phyloP scores from a whole-genome alignment of 1,284 basidiomycete genomes.

The Ustilago tritici region DNA sequence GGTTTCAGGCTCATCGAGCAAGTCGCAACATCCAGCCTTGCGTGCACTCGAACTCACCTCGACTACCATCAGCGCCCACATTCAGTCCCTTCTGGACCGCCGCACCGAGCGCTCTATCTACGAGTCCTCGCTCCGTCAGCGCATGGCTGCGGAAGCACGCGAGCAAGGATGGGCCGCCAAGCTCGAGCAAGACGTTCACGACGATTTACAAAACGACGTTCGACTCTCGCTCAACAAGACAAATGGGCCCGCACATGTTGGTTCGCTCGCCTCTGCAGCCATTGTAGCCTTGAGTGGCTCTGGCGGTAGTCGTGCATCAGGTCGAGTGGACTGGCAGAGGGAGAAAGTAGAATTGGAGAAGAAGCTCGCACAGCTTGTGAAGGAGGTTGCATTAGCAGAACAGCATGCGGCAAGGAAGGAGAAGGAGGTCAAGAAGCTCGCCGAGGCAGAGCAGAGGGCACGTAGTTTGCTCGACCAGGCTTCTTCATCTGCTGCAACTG shows the following conservation, averaged over 20 bases:
- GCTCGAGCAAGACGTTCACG: constrained; percentile 30
- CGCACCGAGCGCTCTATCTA: constrained; percentile 34
- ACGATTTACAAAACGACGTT: constrained; percentile 36
- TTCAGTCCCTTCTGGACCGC: constrained; percentile 40
- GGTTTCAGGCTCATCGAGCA: constrained; percentile 27
- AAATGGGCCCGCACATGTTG: constrained; percentile 31
- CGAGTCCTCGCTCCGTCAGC: constrained; percentile 21
- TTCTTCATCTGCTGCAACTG: neutral
- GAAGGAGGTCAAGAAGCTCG: constrained; percentile 33
- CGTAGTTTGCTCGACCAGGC: constrained; percentile 36
- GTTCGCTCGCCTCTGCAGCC: constrained; percentile 27
- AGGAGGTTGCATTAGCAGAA: constrained; percentile 33
- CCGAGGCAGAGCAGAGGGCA: constrained; percentile 28
- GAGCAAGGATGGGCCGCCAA: constrained; percentile 32
- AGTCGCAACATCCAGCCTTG: constrained; percentile 35
- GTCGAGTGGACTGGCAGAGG: constrained; percentile 41
- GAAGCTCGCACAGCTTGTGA: constrained; percentile 36
- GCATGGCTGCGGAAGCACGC: constrained; percentile 15
- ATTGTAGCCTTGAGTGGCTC: constrained; percentile 27
- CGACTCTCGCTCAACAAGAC: constrained; percentile 45
- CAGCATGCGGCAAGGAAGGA: constrained; percentile 30
- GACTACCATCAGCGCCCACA: constrained; percentile 33
- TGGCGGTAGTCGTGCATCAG: constrained; percentile 13
- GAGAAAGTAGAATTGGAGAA: constrained; percentile 47
- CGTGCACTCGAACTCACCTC: constrained; percentile 34